These are phyloP conservation scores for Solanum sejunctum DNA, from an alignment of 257 asterid genomes.

Conservation along the genomic window DNA sequence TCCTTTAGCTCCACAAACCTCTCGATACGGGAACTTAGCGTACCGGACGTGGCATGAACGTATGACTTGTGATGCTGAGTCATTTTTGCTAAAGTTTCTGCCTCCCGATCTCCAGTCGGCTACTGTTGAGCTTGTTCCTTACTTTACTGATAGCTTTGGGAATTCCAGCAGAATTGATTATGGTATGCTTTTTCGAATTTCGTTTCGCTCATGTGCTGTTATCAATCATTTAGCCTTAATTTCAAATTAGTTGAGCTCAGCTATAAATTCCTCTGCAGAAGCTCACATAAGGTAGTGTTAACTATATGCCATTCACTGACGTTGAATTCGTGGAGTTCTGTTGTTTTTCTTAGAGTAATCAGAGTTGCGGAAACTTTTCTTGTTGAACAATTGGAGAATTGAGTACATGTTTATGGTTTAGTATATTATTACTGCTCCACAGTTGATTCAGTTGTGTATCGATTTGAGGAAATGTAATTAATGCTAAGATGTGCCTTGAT, in stretches of 20 bases:
- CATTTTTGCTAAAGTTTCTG: constrained; percentile 37
- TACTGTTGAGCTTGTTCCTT: constrained; percentile 52
- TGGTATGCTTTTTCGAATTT: constrained; percentile 18
- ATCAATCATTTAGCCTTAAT: not conserved
- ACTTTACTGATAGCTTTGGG: constrained; percentile 79
- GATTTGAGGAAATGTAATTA: not conserved
- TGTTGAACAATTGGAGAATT: not conserved
- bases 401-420: not conserved
- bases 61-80: constrained; percentile 48
- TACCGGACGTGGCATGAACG: constrained; percentile 79
- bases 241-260: not conserved
- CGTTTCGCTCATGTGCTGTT: not conserved
- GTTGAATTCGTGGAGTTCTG: not conserved
- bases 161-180: constrained; percentile 71
- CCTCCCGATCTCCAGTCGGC: constrained; percentile 35
- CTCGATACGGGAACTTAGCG: constrained; percentile 68
- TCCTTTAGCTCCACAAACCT: constrained; percentile 57
- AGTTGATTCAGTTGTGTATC: not conserved
- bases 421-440: not conserved
- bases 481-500: not conserved
- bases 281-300: not conserved
- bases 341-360: not conserved
- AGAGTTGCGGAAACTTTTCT: not conserved
- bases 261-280: not conserved
- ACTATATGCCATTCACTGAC: not conserved